Base-by-base conservation (phyloP, 106 monocot species). In the Allium sativum region DNA sequence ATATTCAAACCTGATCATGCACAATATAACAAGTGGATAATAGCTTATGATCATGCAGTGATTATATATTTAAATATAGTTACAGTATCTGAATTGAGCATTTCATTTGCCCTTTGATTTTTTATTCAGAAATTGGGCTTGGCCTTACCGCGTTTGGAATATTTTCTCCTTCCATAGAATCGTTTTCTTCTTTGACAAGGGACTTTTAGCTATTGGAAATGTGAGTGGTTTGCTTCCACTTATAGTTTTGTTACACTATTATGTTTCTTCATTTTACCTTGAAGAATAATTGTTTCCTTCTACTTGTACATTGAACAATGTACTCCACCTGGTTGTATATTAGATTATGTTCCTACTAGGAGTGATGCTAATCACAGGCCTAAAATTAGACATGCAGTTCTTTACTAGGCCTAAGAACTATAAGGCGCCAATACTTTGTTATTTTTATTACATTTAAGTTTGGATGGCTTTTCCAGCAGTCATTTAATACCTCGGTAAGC, bases 71-170 rank as follows among this genome's bases (percentile, higher is more conserved):
- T 31, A 31, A 31, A 31, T 31, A 31, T 31, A 31, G 31, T 31
- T 31, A 31, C 31, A 31, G 31, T 31, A 31, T 31, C 31, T 31
- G 31, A 31, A 31, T 3, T 31, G 31, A 31, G 31, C 31, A 3
- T 31, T 47, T 59, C 40, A 18, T 40, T 4, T 42, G 2, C 44
- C 10, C 22, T 12, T 10, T 41, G 61, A 45, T 69, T 16, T 40
- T 22, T 10, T 43, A 51, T 71, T 64, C 82, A 94, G 89, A 94
- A 65, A 89, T 94, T 63, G 94, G 94, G 15, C 73, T 94, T 14
- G 94, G 89, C 14, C 68, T 94, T 73, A 89, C 93, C 52, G 93
- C 85, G 15, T 94, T 94, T 83, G 93, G 93, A 66, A 58, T 89
- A 65, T 94, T 44, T 94, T 94, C 70, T 89, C 94, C 18, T 77